Conservation (phyloP, 2,329 filamentous ascomycete species). For the Cordyceps tenuipes region DNA sequence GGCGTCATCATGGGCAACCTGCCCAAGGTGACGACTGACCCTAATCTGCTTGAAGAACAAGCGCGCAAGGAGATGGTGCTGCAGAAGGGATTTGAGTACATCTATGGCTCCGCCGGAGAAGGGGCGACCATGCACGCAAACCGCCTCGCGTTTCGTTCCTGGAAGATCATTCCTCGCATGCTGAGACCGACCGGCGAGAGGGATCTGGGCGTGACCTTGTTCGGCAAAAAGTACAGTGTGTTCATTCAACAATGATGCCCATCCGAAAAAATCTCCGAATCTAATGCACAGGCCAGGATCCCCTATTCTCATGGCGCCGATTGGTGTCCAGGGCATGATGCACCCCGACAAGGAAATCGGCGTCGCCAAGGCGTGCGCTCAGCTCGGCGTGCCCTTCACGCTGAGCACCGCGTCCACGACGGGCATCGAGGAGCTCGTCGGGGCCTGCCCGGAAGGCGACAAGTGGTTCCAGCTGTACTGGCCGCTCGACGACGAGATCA, state of each 20-base stretch:
- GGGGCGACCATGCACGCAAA: constrained; percentile 53
- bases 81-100: constrained; percentile 47
- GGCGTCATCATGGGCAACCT: constrained; percentile 40
- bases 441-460: constrained; percentile 46
- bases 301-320: constrained; percentile 56
- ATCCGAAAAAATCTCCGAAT: neutral
- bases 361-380: constrained; percentile 52
- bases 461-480: constrained; percentile 73
- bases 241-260: neutral
- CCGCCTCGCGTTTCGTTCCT: constrained; percentile 45
- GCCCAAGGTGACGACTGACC: constrained; percentile 50
- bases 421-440: constrained; percentile 58
- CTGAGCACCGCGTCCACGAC: constrained; percentile 56
- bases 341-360: constrained; percentile 58
- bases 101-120: constrained; percentile 54
- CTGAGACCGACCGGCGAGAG: constrained; percentile 35
- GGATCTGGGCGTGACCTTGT: constrained; percentile 43
- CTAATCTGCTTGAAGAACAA: constrained; percentile 46
- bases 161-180: constrained; percentile 44
- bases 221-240: constrained; percentile 39
- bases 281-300: constrained; percentile 20
- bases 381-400: constrained; percentile 56
- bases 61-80: constrained; percentile 38
- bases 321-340: constrained; percentile 62
- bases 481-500: constrained; percentile 58